Evolutionary conservation across 1,284 basidiomycete genomes (phyloP), one percentile per base, ranked within the genome.

Genomic region (Lignosus rhinocerotis): DNA sequence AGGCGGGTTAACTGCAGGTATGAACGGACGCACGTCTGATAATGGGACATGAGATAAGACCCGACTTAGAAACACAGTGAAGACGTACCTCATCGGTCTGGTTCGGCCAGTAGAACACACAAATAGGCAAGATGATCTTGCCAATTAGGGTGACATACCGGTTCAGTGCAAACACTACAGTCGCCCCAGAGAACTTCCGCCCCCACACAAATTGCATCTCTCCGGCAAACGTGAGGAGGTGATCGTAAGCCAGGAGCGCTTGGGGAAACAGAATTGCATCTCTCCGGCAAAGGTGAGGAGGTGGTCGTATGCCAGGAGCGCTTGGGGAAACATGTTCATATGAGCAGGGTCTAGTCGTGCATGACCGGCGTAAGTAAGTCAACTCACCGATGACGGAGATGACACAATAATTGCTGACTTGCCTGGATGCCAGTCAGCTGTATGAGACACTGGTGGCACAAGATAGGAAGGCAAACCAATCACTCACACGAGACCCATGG

Each of bases 131-230:
- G 12, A 59, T 36, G 5, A 64, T 50, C 17, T 63, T 60, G 54
- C 59, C 52, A 17, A 61, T 33, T 19, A 68, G 30, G 5, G 60
- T 63, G 44, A 56, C 61, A 33, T 66, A 70, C 34, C 61, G 62
- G 55, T 66, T 67, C 11, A 66, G 46, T 17, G 59, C 44, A 54
- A 66, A 68, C 34, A 67, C 38, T 1, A 63, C 58, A 6, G 65
- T 62, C 9, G 64, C 63, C 7, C 61, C 60, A 30, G 61, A 63
- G 53, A 65, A 61, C 38, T 53, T 62, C 32, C 60, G 62, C 16
- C 45, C 38, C 68, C 62, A 68, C 19, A 64, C 55, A 43, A 61
- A 61, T 12, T 53, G 50, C 7, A 67, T 39, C 38, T 67, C 64
- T 8, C 55, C 60, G 4, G 66, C 53, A 31, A 67, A 64, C 0